Conservation (phyloP, 768 basidiomycete species). For the Serendipita sp. region DNA sequence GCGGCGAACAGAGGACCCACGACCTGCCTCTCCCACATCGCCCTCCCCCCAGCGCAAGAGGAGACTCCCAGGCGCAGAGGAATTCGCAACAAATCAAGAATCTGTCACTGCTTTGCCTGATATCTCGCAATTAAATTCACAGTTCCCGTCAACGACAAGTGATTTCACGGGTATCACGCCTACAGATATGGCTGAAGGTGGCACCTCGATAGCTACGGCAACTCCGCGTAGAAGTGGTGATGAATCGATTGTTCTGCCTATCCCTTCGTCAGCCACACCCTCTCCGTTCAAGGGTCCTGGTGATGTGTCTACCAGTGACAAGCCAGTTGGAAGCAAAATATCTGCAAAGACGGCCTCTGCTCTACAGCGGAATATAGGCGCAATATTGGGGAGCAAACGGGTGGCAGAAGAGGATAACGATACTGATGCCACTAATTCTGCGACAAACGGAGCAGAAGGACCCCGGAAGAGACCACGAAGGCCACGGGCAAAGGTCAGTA, state of each 20-base stretch:
- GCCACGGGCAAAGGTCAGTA: neutral
- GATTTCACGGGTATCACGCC: neutral
- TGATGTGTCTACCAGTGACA: neutral
- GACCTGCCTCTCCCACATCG: neutral
- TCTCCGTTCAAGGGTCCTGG: neutral
- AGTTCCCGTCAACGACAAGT: too few relatives aligned
- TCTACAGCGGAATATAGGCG: neutral
- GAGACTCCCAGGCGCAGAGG: neutral
- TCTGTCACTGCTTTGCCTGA: neutral
- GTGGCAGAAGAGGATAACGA: neutral
- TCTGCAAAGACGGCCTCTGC: neutral
- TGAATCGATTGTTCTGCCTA: neutral
- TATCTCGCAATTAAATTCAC: too few relatives aligned
- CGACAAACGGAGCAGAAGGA: neutral
- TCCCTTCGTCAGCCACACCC: neutral
- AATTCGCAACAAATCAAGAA: neutral
- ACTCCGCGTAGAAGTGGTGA: too few relatives aligned
- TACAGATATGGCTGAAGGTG: neutral
- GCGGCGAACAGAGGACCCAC: neutral
- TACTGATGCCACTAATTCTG: neutral
- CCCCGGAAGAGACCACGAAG: neutral
- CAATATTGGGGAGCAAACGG: neutral
- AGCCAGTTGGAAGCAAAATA: neutral
- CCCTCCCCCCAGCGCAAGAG: neutral
- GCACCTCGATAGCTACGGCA: neutral